Conservation (phyloP, 352 stramenopile genomes). For the Phytophthora idaei region DNA sequence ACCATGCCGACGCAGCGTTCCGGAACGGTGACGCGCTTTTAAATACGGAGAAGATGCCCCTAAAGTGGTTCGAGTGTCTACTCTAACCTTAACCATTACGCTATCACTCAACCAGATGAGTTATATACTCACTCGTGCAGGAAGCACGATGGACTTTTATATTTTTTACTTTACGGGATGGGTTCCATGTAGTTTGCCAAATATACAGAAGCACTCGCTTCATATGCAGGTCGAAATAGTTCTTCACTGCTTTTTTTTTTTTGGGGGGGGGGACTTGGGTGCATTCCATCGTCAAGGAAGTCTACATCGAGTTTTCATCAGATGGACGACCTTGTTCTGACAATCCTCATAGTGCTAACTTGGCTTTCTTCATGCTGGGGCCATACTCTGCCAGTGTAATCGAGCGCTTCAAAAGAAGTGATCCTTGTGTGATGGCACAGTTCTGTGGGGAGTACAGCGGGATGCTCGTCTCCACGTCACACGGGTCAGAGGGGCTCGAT, state of each 20-base stretch:
- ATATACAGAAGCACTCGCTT: conserved; percentile 40
- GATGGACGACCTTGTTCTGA: background rate
- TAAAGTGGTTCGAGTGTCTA: conserved; percentile 54
- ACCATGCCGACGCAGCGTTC: conserved; percentile 44
- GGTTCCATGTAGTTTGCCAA: conserved; percentile 30
- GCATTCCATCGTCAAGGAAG: conserved; percentile 14
- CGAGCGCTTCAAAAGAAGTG: conserved; percentile 30
- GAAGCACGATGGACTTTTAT: conserved; percentile 16
- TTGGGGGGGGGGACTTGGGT: conserved; percentile 8
- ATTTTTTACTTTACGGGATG: conserved; percentile 36
- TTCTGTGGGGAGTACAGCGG: conserved; percentile 25
- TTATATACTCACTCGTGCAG: background rate
- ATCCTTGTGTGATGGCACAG: conserved; percentile 13
- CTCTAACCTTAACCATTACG: background rate
- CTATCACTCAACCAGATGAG: no score
- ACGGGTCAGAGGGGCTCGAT: conserved; percentile 22
- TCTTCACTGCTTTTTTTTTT: conserved; percentile 24
- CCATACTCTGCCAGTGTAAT: conserved; percentile 26
- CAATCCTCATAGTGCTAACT: conserved; percentile 29
- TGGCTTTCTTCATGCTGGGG: conserved; percentile 27
- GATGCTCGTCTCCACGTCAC: conserved; percentile 21
- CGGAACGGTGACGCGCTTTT: conserved; percentile 50
- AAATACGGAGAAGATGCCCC: conserved; percentile 43
- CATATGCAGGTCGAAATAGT: conserved; percentile 22
- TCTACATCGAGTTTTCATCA: conserved; percentile 1